These are phyloP conservation scores for Candida coleopterorum DNA, from an alignment of 805 yeast species.

Conservation along the genomic window DNA sequence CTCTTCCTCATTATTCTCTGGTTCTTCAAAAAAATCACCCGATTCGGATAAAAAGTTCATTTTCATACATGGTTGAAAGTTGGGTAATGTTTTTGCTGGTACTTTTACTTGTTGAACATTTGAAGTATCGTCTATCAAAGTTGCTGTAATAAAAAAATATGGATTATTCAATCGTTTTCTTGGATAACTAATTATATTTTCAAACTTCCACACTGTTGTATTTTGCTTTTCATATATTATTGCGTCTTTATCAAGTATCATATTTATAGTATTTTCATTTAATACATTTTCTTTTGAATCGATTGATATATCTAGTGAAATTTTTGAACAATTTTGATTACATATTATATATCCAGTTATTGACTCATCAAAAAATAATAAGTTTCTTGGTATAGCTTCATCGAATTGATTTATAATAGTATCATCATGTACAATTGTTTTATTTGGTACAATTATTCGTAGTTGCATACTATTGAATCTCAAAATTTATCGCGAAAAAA, in stretches of 20 bases:
- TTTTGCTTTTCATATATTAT: constrained; percentile 5
- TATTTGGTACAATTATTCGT: constrained; percentile 6
- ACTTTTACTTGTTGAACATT: background rate
- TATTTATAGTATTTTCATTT: constrained; percentile 2
- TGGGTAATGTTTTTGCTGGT: constrained; percentile 10
- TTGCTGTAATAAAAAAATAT: constrained; percentile 17
- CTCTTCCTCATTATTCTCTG: no score
- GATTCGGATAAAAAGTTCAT: constrained; percentile 13
- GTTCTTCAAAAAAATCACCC: background rate
- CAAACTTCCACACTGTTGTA: constrained; percentile 26
- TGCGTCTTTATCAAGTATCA: background rate
- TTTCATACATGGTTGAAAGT: constrained; percentile 15
- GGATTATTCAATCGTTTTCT: constrained; percentile 25
- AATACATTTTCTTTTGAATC: constrained; percentile 15
- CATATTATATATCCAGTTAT: constrained; percentile 24
- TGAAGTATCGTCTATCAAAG: constrained; percentile 11
- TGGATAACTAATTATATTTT: constrained; percentile 26
- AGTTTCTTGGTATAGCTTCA: background rate
- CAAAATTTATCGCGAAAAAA: background rate
- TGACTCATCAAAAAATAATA: constrained; percentile 26
- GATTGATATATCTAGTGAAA: constrained; percentile 17
- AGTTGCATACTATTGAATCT: background rate
- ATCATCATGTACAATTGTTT: constrained; percentile 4
- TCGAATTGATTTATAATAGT: constrained; percentile 5
- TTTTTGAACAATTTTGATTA: constrained; percentile 7